These are phyloP conservation scores for Botryosphaeria agaves DNA, from an alignment of 2,329 filamentous ascomycete genomes.

Conservation along the genomic window DNA sequence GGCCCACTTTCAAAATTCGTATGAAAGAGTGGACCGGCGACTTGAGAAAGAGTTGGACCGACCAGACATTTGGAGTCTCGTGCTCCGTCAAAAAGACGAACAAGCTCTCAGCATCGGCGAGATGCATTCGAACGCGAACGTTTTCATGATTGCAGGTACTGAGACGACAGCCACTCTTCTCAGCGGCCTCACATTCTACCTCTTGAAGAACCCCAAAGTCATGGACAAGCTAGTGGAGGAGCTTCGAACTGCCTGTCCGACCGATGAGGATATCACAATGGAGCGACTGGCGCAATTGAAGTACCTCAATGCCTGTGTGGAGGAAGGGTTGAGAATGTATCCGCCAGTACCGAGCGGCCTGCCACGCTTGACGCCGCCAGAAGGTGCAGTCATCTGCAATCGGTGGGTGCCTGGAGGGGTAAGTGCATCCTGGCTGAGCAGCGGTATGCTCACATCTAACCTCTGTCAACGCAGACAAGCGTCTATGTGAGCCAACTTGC, in stretches of 20 bases:
- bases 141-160: constrained; percentile 27
- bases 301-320: constrained; percentile 28
- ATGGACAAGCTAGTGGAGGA: constrained; percentile 23
- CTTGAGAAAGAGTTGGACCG: constrained; percentile 10
- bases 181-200: constrained; percentile 20
- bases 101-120: constrained; percentile 8
- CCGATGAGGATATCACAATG: constrained; percentile 11
- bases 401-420: constrained; percentile 11
- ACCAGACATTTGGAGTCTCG: constrained; percentile 14
- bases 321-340: constrained; percentile 28
- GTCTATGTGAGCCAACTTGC: constrained; percentile 6
- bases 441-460: neutral
- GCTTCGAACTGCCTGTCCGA: constrained; percentile 21
- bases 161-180: constrained; percentile 34
- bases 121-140: constrained; percentile 16
- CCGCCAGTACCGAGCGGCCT: constrained; percentile 25
- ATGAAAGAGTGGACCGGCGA: constrained; percentile 10
- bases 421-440: constrained; percentile 2
- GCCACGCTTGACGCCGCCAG: constrained; percentile 10
- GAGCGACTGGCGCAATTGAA: constrained; percentile 7
- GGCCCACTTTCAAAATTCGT: neutral
- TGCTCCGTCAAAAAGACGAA: constrained; percentile 6
- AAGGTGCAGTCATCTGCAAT: constrained; percentile 11
- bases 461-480: constrained; percentile 2
- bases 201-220: constrained; percentile 20